Evolutionary conservation across 148 eudicot genomes (phyloP).

Genomic region (Cornus kousa): DNA sequence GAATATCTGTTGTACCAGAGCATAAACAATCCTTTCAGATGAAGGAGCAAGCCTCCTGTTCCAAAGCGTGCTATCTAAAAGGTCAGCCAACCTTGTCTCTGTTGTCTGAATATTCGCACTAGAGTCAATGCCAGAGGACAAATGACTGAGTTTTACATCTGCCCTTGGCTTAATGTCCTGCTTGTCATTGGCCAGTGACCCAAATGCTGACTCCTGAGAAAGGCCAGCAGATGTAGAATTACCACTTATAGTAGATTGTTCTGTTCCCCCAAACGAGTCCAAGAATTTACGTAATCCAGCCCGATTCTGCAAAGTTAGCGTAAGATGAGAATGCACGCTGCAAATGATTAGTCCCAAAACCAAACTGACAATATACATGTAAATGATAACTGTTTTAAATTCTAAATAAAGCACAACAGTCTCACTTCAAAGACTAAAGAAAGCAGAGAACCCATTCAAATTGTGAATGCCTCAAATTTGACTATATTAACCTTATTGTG

Average conservation of each 20-base stretch:
- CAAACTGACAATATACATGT: background rate
- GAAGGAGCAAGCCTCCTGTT: conserved; percentile 97
- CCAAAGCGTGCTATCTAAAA: conserved; percentile 95
- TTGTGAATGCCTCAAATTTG: background rate
- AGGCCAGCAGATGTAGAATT: conserved; percentile 33
- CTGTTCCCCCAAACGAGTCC: conserved; percentile 91
- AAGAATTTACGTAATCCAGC: conserved; percentile 95
- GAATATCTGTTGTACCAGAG: conserved; percentile 94
- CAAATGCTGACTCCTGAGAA: conserved; percentile 56
- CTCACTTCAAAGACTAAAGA: background rate
- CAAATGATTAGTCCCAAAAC: background rate
- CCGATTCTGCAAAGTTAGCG: conserved; percentile 69
- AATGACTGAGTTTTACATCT: conserved; percentile 56
- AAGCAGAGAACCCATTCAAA: background rate
- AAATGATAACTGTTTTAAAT: background rate
- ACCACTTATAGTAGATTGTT: conserved; percentile 44
- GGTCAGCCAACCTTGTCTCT: conserved; percentile 94
- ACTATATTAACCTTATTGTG: conserved; percentile 75
- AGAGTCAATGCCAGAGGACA: conserved; percentile 59
- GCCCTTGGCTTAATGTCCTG: conserved; percentile 51
- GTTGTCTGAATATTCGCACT: conserved; percentile 54
- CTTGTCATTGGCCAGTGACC: conserved; percentile 43
- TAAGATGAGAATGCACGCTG: background rate
- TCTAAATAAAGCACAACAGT: background rate
- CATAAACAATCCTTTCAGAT: conserved; percentile 95